Conservation (phyloP, 495 filamentous ascomycete species). For the Patellaria atrata region DNA sequence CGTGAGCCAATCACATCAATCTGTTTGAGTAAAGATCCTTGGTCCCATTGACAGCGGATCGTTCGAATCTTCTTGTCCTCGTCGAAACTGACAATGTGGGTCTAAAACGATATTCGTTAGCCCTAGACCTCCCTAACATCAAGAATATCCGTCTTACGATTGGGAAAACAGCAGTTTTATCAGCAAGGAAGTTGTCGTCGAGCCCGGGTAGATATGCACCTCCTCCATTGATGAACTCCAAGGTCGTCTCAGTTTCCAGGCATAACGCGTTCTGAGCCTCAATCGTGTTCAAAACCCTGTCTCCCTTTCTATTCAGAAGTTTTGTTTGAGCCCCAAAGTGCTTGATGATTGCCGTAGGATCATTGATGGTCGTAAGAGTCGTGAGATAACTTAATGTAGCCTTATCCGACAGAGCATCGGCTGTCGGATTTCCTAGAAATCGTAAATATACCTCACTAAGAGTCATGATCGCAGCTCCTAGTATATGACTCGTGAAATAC, state of each 20-base stretch:
- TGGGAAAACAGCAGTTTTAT: constrained; percentile 65
- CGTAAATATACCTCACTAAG: constrained; percentile 57
- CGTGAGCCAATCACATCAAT: constrained; percentile 84
- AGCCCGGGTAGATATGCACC: constrained; percentile 79
- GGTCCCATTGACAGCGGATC: constrained; percentile 88
- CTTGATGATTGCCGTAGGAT: constrained; percentile 57
- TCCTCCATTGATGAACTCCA: constrained; percentile 69
- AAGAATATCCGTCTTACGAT: constrained; percentile 45
- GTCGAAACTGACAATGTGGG: constrained; percentile 84
- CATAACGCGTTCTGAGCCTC: constrained; percentile 55
- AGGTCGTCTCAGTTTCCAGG: constrained; percentile 63
- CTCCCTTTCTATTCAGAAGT: constrained; percentile 62
- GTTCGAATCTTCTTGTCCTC: constrained; percentile 58
- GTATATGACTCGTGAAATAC: too few species aligned
- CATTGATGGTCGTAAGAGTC: constrained; percentile 60
- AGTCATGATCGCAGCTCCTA: constrained; percentile 39
- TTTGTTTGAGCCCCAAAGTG: constrained; percentile 53
- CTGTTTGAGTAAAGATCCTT: constrained; percentile 81
- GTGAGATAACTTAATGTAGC: constrained; percentile 84
- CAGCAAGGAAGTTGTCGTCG: constrained; percentile 87
- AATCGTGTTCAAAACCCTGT: constrained; percentile 56
- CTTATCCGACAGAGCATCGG: constrained; percentile 48
- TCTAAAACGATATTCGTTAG: constrained; percentile 37
- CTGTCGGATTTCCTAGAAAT: constrained; percentile 58
- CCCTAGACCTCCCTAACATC: not conserved